These are phyloP conservation scores for Macaranga tanarius DNA, from an alignment of 441 rosid species.

Conservation along the genomic window DNA sequence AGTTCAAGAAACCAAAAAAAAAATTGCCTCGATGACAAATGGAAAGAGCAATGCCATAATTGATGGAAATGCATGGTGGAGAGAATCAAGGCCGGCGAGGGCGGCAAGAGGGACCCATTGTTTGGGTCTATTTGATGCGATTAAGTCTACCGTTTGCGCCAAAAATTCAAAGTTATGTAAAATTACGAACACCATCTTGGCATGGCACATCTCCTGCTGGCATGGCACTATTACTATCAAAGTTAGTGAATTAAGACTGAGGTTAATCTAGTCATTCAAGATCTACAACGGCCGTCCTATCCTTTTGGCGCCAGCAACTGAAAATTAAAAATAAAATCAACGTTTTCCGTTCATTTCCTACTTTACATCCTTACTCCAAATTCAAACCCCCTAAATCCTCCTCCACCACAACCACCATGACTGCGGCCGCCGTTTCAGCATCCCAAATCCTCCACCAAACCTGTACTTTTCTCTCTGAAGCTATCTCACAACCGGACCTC, in stretches of 20 bases:
- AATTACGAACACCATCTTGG: not conserved
- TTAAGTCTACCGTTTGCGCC: not conserved
- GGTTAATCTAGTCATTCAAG: not conserved
- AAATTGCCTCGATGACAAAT: not conserved
- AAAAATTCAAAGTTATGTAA: not conserved
- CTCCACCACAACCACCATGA: conserved; percentile 3
- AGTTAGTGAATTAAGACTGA: not conserved
- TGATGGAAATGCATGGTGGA: not conserved
- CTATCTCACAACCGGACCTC: conserved; percentile 36
- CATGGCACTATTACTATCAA: not conserved
- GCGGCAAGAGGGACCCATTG: conserved; percentile 1
- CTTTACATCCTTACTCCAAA: not conserved
- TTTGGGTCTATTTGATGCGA: not conserved
- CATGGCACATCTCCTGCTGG: not conserved
- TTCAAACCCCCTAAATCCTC: not conserved
- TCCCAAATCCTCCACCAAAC: conserved; percentile 40
- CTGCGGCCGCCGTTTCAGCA: conserved; percentile 18
- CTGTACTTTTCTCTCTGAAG: conserved; percentile 34
- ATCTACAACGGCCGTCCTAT: conserved; percentile 4
- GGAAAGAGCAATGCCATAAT: not conserved
- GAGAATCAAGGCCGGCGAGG: conserved; percentile 23
- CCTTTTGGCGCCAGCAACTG: conserved; percentile 9
- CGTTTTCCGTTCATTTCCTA: not conserved
- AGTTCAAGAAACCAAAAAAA: too few relatives aligned
- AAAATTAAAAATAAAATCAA: not conserved